These are phyloP conservation scores for Xylariales sp. DNA, from an alignment of 2,329 filamentous ascomycete genomes.

Conservation along the genomic window DNA sequence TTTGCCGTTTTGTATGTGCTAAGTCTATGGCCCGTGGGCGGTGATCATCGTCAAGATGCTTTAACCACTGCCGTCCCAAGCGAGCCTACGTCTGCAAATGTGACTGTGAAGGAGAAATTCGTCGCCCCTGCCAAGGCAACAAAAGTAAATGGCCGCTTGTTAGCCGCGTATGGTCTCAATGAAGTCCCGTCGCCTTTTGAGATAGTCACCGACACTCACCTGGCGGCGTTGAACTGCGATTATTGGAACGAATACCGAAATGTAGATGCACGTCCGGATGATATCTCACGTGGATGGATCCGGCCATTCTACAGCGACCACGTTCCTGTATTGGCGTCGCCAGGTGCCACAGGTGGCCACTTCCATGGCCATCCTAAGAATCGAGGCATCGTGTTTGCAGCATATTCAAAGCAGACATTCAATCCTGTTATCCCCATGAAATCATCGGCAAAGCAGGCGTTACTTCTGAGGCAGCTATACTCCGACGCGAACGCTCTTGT, in stretches of 20 bases:
- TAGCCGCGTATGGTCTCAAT: constrained; percentile 40
- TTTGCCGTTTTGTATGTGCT: constrained; percentile 70
- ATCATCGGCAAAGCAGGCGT: constrained; percentile 30
- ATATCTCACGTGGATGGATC: constrained; percentile 41
- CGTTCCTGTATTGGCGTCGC: constrained; percentile 13
- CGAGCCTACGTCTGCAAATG: background rate
- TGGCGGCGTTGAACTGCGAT: constrained; percentile 36
- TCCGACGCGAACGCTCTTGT: constrained; percentile 36
- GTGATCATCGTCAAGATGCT: constrained; percentile 33
- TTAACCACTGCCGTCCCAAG: constrained; percentile 21
- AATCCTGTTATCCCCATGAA: constrained; percentile 33
- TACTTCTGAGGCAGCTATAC: constrained; percentile 33
- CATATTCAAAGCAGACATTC: constrained; percentile 36
- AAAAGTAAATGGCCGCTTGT: constrained; percentile 34
- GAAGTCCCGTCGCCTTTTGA: constrained; percentile 40
- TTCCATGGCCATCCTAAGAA: constrained; percentile 25
- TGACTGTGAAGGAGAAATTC: background rate
- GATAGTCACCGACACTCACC: constrained; percentile 38
- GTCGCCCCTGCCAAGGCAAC: constrained; percentile 5
- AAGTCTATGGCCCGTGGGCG: constrained; percentile 64
- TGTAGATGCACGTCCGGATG: constrained; percentile 32
- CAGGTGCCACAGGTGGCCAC: background rate
- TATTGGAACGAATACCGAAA: constrained; percentile 42
- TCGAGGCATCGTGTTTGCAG: constrained; percentile 41
- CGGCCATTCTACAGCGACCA: constrained; percentile 36